Percentiles rank a stretch among this genome's conserved stretches.
Conservation (phyloP, 2,329 filamentous ascomycete genomes). For the Ilyonectria robusta region DNA sequence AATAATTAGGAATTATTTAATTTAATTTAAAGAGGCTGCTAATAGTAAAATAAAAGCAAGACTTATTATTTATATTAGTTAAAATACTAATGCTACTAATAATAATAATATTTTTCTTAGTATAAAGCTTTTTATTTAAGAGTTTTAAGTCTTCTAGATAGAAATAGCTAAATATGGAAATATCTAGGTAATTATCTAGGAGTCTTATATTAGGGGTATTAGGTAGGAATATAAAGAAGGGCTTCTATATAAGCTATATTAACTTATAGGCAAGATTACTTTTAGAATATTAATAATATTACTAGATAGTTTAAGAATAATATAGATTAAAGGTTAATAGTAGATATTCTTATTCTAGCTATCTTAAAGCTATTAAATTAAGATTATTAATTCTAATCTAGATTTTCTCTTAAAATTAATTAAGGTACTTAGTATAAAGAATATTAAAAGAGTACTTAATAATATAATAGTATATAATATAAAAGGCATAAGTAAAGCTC, state of each 20-base stretch:
- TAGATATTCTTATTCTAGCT: constrained; percentile 4
- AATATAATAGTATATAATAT: no score
- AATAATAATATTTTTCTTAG: not conserved
- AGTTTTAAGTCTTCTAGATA: not conserved
- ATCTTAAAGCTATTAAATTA: not conserved
- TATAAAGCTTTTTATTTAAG: not conserved
- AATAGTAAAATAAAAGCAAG: not conserved
- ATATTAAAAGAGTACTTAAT: no score
- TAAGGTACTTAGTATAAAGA: no score
- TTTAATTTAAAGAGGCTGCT: not conserved
- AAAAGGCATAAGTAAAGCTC: no score
- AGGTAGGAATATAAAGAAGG: not conserved
- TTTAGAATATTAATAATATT: not conserved
- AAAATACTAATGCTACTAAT: not conserved
- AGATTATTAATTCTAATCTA: not conserved
- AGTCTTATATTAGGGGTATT: not conserved
- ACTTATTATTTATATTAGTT: not conserved
- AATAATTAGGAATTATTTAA: not conserved
- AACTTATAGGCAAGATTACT: not conserved
- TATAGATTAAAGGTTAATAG: constrained; percentile 7
- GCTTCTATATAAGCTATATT: not conserved
- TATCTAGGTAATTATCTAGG: not conserved
- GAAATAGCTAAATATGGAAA: not conserved
- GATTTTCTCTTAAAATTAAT: no score
- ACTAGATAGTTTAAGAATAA: not conserved